These are phyloP conservation scores for Ceratocystis albifundus DNA, from an alignment of 2,329 filamentous ascomycete genomes.

Conservation along the genomic window DNA sequence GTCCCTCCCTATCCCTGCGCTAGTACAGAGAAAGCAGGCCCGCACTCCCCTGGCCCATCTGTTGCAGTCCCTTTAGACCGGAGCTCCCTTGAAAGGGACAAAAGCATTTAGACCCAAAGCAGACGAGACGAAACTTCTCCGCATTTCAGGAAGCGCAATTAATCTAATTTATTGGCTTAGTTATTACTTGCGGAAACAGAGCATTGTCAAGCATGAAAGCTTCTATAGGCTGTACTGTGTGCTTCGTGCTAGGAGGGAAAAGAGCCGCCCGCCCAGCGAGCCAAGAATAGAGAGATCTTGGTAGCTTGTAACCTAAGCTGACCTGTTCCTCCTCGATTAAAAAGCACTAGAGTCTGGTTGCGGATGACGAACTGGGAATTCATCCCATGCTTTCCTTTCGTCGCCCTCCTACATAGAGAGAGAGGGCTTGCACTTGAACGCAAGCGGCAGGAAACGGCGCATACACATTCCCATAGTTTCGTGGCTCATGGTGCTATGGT, in stretches of 20 bases:
- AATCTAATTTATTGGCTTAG: not conserved
- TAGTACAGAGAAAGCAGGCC: not conserved
- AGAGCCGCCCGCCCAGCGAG: too few relatives aligned
- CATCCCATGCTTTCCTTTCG: not conserved
- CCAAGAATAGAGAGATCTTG: too few relatives aligned
- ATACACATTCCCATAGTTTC: constrained; percentile 1
- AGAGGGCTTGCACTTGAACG: not conserved
- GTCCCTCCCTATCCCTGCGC: not conserved
- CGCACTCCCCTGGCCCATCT: not conserved
- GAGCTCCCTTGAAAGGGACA: constrained; percentile 4
- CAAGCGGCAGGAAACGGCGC: not conserved
- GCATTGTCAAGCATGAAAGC: not conserved
- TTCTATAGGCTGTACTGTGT: not conserved
- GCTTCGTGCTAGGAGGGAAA: too few relatives aligned
- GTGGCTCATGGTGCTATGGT: not conserved
- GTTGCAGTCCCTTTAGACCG: constrained; percentile 13
- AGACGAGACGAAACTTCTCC: constrained; percentile 4
- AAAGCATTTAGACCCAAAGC: constrained; percentile 9
- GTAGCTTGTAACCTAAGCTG: too few relatives aligned
- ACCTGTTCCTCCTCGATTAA: too few relatives aligned
- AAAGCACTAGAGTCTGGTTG: not conserved
- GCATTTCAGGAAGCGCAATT: not conserved
- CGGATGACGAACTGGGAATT: not conserved
- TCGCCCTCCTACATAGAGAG: not conserved
- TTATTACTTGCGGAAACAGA: not conserved